A percentile compares a stretch with the other conserved stretches of the same genome.
Evolutionary conservation across 768 basidiomycete genomes (phyloP).

Genomic region (Podaxis rugospora): DNA sequence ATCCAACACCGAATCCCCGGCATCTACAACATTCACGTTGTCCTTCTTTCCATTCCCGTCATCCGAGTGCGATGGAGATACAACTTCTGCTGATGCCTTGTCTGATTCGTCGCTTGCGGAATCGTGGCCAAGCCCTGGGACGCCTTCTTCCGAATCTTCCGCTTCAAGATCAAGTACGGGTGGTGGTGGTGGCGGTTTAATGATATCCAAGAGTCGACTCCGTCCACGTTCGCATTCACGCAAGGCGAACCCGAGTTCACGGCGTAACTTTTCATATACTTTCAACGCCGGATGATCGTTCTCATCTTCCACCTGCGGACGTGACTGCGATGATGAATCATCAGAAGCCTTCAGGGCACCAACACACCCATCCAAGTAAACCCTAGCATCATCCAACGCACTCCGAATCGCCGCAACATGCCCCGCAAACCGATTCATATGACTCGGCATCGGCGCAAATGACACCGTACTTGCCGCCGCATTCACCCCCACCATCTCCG

Average conservation of each 20-base stretch:
- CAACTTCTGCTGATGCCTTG: constrained; percentile 31
- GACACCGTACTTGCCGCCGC: constrained; percentile 24
- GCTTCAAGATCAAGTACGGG: constrained; percentile 18
- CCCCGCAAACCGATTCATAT: constrained; percentile 62
- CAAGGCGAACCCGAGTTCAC: constrained; percentile 73
- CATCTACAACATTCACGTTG: constrained; percentile 13
- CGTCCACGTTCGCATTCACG: constrained; percentile 81
- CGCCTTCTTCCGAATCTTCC: constrained; percentile 37
- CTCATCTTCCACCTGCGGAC: constrained; percentile 9
- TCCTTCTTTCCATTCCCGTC: constrained; percentile 11
- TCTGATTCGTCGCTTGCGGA: constrained; percentile 48
- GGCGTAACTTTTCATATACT: constrained; percentile 71
- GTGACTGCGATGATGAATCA: constrained; percentile 16
- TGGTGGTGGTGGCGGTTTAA: constrained; percentile 37
- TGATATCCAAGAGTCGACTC: constrained; percentile 53
- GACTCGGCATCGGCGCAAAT: constrained; percentile 74
- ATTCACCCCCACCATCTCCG: constrained; percentile 11
- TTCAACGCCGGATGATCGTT: constrained; percentile 48
- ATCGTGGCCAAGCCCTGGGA: constrained; percentile 54
- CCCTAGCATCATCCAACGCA: constrained; percentile 68
- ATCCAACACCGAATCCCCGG: constrained; percentile 6
- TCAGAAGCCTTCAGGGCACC: constrained; percentile 44
- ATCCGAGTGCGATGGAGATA: constrained; percentile 32
- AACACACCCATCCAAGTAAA: constrained; percentile 62
- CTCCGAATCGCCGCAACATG: constrained; percentile 69